Evolutionary conservation across 768 basidiomycete genomes (phyloP).

Genomic region (Lentinula boryana): DNA sequence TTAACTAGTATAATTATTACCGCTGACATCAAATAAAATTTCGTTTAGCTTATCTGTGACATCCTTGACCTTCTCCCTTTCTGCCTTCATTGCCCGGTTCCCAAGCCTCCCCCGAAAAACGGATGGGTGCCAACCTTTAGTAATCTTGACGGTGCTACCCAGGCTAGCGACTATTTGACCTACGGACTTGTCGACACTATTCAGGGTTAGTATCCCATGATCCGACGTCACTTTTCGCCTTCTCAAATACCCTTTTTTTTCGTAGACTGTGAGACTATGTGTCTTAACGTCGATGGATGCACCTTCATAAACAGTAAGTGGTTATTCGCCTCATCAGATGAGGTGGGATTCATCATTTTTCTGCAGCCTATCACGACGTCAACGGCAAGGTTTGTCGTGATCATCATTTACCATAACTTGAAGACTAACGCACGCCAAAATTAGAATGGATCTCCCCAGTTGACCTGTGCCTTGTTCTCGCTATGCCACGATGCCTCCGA

Average conservation of each 20-base stretch:
- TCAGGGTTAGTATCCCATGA: slow-evolving; percentile 13
- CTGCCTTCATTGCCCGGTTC: slow-evolving; percentile 18
- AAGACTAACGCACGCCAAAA: not conserved
- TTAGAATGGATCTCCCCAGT: slow-evolving; percentile 26
- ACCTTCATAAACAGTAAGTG: slow-evolving; percentile 26
- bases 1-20: not conserved
- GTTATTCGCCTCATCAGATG: not conserved
- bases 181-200: slow-evolving; percentile 29
- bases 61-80: slow-evolving; percentile 21
- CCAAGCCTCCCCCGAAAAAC: slow-evolving; percentile 8
- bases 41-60: slow-evolving; percentile 16
- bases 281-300: slow-evolving; percentile 23
- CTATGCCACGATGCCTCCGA: slow-evolving; percentile 28
- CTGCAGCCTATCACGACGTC: slow-evolving; percentile 27
- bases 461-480: slow-evolving; percentile 29
- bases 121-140: slow-evolving; percentile 21
- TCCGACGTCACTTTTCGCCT: not conserved
- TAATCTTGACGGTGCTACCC: slow-evolving; percentile 25
- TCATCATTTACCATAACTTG: not conserved
- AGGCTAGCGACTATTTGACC: slow-evolving; percentile 27
- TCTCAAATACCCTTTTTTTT: not conserved
- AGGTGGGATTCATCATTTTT: not conserved
- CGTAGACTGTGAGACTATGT: slow-evolving; percentile 27
- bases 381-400: slow-evolving; percentile 24
- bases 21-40: not conserved